These are phyloP conservation scores for Physcia stellaris DNA, from an alignment of 495 filamentous ascomycete genomes.

Conservation along the genomic window DNA sequence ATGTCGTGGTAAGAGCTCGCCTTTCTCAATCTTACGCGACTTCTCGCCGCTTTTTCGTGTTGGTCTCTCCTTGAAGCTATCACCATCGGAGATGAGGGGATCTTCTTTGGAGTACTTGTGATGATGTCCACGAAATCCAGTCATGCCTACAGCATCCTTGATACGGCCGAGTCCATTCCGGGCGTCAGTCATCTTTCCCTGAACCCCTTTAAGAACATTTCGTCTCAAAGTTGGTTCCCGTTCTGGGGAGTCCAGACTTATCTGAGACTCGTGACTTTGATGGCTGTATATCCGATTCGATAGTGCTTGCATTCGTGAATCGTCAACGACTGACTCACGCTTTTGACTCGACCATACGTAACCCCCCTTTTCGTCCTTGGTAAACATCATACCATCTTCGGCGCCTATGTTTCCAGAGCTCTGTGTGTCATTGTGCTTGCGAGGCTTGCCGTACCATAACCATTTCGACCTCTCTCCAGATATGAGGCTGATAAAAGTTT, in stretches of 20 bases:
- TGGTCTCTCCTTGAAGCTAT: slow-evolving; percentile 11
- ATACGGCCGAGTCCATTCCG: slow-evolving; percentile 72
- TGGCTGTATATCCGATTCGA: slow-evolving; percentile 7
- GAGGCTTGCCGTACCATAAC: slow-evolving; percentile 84
- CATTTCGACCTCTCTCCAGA: slow-evolving; percentile 76
- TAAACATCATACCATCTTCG: slow-evolving; percentile 47
- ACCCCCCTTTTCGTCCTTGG: slow-evolving; percentile 50
- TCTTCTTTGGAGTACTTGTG: slow-evolving; percentile 30
- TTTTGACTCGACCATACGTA: slow-evolving; percentile 51
- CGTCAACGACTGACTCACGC: slow-evolving; percentile 29
- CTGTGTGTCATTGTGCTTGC: slow-evolving; percentile 41
- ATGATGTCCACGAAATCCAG: slow-evolving; percentile 34
- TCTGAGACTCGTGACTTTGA: slow-evolving; percentile 9
- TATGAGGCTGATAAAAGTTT: slow-evolving; percentile 62
- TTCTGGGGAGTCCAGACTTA: slow-evolving; percentile 29
- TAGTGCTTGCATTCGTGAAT: slow-evolving; percentile 6
- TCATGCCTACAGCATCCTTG: slow-evolving; percentile 65
- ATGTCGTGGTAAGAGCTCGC: too few species aligned
- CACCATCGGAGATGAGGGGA: slow-evolving; percentile 8
- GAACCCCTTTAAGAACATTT: slow-evolving; percentile 64
- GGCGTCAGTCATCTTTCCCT: slow-evolving; percentile 68
- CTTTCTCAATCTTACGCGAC: too few species aligned
- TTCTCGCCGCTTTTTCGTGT: slow-evolving; percentile 6
- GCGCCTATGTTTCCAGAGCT: slow-evolving; percentile 36
- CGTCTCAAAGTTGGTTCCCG: slow-evolving; percentile 53